Percentiles rank a stretch among this genome's conserved stretches.
These are phyloP conservation scores for Cyclotella distinguenda DNA, from an alignment of 108 stramenopile species.

Conservation along the genomic window DNA sequence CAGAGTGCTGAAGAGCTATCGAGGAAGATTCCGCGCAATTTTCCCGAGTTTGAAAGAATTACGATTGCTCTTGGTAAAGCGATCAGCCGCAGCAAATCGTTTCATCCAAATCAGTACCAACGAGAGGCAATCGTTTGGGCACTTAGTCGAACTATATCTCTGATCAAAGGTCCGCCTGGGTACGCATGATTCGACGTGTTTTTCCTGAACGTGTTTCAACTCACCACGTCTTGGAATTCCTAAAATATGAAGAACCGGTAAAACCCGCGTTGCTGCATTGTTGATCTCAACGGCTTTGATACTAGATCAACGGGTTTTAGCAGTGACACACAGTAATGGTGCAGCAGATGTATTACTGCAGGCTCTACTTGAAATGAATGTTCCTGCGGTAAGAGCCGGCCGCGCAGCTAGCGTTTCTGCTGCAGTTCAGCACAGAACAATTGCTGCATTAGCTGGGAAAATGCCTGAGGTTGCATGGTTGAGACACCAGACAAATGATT, in stretches of 20 bases:
- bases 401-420: slow-evolving; percentile 66
- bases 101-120: slow-evolving; percentile 64
- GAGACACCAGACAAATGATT: slow-evolving; percentile 30
- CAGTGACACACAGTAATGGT: slow-evolving; percentile 69
- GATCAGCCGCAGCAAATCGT: slow-evolving; percentile 21
- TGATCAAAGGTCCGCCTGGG: slow-evolving; percentile 68
- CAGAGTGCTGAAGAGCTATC: slow-evolving; percentile 1
- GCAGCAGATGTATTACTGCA: slow-evolving; percentile 74
- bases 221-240: background rate
- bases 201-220: background rate
- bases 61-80: slow-evolving; percentile 25
- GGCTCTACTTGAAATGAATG: slow-evolving; percentile 59
- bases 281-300: slow-evolving; percentile 56
- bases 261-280: slow-evolving; percentile 55
- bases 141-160: slow-evolving; percentile 36
- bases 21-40: slow-evolving; percentile 16
- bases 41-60: slow-evolving; percentile 25
- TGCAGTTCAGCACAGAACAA: slow-evolving; percentile 56
- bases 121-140: slow-evolving; percentile 56
- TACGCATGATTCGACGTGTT: slow-evolving; percentile 29
- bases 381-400: slow-evolving; percentile 68
- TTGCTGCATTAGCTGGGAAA: slow-evolving; percentile 57
- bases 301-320: slow-evolving; percentile 55
- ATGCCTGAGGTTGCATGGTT: slow-evolving; percentile 52
- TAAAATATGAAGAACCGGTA: slow-evolving; percentile 10